Base-by-base conservation (phyloP, 2,329 filamentous ascomycete species). In the Gaeumannomyces sp. region DNA sequence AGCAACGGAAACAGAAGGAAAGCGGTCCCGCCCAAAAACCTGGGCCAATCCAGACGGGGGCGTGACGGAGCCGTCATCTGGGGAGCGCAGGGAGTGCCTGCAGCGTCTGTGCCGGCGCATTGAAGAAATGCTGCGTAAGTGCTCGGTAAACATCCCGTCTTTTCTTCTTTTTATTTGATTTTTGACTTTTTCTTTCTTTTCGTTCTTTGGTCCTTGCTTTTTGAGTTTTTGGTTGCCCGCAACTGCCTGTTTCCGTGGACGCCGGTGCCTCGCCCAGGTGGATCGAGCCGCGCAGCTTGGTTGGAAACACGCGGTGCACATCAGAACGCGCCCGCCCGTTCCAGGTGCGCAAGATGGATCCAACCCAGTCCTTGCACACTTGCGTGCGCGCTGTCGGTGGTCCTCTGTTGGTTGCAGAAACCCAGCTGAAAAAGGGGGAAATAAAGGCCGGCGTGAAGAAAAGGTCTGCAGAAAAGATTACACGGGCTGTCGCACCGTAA, bases 101-200 rank as follows among this genome's bases (percentile, higher is more conserved):
- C 45, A 25, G 45, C 6, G 45, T 14, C 45, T 53, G 45, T 53
- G 45, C 45, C 19, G 8, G 45, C 11, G 45, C 45, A 53, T 53
- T 53, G 45, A 53, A 14, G 19, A 16, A 45, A 3, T 33, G 38
- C 19, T 45, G 38, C 38, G 14, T 22, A 45, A 45, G 38, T 45
- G 38, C 38, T 22, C 3, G 29, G 29, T 35, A 35, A 31, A 31
- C 33, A 25, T 60, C 22, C 0, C 33, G 22, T 22, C 22, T 60
- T 61, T 45, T 27, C 10, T 19, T 61, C 4, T 61, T 25, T n/a
- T 45, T 38, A 19, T 45, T 61, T 59, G 8, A 10, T 28, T 28
- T 38, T 16, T 61, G 25, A 14, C 31, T 61, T 45, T 61, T n/a
- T 27, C 45, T 22, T 38, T 61, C n/a, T 61, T 61, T 61, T 45